A percentile compares a stretch with the other conserved stretches of the same genome.
phyloP scores from a whole-genome alignment of 108 stramenopile genomes.

The Cyclotella baltica region DNA sequence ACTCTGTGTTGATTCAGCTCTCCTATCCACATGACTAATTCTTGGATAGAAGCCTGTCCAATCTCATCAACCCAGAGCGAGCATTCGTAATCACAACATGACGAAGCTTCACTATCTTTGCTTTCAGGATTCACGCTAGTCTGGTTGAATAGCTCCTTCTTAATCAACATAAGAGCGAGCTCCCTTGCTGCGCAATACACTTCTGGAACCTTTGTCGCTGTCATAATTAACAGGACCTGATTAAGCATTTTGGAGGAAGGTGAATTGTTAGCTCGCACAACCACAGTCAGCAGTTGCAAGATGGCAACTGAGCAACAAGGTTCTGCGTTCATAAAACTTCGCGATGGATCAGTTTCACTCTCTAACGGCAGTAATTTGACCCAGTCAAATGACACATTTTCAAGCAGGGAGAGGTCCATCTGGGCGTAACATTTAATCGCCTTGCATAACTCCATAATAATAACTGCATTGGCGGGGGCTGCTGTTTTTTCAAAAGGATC shows the following conservation, averaged over 20 bases:
- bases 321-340: constrained; percentile 37
- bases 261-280: constrained; percentile 18
- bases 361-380: constrained; percentile 65
- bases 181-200: constrained; percentile 41
- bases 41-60: constrained; percentile 23
- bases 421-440: constrained; percentile 51
- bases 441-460: constrained; percentile 43
- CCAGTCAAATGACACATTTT: constrained; percentile 69
- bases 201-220: constrained; percentile 34
- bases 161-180: constrained; percentile 34
- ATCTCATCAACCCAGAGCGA: constrained; percentile 55
- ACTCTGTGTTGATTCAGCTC: constrained; percentile 33
- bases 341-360: constrained; percentile 7
- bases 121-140: neutral
- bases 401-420: constrained; percentile 45
- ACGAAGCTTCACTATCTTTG: neutral
- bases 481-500: constrained; percentile 50
- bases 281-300: constrained; percentile 38
- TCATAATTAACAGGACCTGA: constrained; percentile 17
- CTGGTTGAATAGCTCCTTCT: constrained; percentile 36
- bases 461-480: constrained; percentile 29
- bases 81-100: constrained; percentile 44
- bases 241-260: constrained; percentile 43
- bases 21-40: constrained; percentile 27
- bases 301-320: constrained; percentile 41